Evolutionary conservation across 768 basidiomycete genomes (phyloP), one percentile per base, ranked within the genome.

Genomic region (Mycena sanguinolenta): DNA sequence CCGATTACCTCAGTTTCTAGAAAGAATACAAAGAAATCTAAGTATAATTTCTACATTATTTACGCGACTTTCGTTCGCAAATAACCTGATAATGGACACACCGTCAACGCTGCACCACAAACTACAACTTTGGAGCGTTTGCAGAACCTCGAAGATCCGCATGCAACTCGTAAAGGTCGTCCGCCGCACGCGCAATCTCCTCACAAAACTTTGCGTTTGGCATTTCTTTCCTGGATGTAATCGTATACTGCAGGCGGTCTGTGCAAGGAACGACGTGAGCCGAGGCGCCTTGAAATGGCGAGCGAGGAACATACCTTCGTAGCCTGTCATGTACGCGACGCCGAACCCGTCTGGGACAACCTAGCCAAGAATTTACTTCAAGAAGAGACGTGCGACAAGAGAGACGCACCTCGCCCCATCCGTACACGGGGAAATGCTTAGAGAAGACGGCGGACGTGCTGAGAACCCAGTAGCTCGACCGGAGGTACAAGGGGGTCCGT

Each of bases 271-370:
- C n/a, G n/a, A n/a, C n/a, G n/a, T n/a, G n/a, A n/a, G n/a, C n/a
- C n/a, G n/a, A n/a, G n/a, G n/a, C n/a, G n/a, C n/a, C n/a, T n/a
- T n/a, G n/a, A n/a, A n/a, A n/a, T n/a, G n/a, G n/a, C n/a, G n/a
- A n/a, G n/a, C n/a, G n/a, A n/a, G n/a, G n/a, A n/a, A n/a, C n/a
- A n/a, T n/a, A n/a, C n/a, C n/a, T n/a, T 94, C 89, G 75, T 89
- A 92, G 44, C 94, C 94, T n/a, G 96, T 96, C 88, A 95, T 91
- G 77, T 98, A 98, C 16, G 95, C 93, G 34, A 98, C 92, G 36
- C 97, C 97, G 77, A 97, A 98, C 1, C 97, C 97, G 73, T 98
- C 92, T 1, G 94, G 91, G 28, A 97, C 95, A 53, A 98, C 94
- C 87, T 88, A 36, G 42, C 6, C 17, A 25, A 12, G 65, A 63